These are phyloP conservation scores for Colletotrichum ledebouriae DNA, from an alignment of 2,329 filamentous ascomycete genomes.

Conservation along the genomic window DNA sequence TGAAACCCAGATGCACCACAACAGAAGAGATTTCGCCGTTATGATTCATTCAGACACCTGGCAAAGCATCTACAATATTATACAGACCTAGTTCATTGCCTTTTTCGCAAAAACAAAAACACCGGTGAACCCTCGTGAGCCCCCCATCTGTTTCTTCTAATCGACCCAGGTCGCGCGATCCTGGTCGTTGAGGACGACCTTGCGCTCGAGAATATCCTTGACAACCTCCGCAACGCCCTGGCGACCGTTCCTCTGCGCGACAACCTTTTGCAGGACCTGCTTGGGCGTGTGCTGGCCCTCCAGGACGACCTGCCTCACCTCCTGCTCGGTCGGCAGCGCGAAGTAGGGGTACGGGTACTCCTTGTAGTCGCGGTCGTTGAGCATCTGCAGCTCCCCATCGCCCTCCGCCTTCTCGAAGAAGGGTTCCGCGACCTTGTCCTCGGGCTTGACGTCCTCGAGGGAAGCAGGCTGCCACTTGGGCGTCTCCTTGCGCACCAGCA, in stretches of 20 bases:
- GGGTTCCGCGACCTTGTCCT: slow-evolving; percentile 67
- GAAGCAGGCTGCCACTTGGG: slow-evolving; percentile 83
- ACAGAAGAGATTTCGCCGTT: slow-evolving; percentile 19
- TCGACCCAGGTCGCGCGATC: slow-evolving; percentile 59
- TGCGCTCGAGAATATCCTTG: slow-evolving; percentile 75
- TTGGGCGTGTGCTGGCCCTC: slow-evolving; percentile 58
- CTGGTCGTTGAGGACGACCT: slow-evolving; percentile 63
- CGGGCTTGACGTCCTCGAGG: slow-evolving; percentile 73
- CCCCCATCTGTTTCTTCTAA: not conserved
- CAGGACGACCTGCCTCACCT: slow-evolving; percentile 63
- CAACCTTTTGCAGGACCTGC: slow-evolving; percentile 74
- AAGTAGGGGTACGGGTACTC: slow-evolving; percentile 81
- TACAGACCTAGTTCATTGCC: slow-evolving; percentile 33
- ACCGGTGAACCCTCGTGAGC: slow-evolving; percentile 17
- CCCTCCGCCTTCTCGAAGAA: slow-evolving; percentile 73
- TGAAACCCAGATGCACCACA: not conserved
- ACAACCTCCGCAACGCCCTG: slow-evolving; percentile 79
- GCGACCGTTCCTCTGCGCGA: slow-evolving; percentile 71
- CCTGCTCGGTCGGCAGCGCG: slow-evolving; percentile 79
- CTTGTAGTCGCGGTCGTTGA: slow-evolving; percentile 73
- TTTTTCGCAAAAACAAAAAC: not conserved
- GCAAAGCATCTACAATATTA: slow-evolving; percentile 41
- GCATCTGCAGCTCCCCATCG: slow-evolving; percentile 67
- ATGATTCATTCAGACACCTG: slow-evolving; percentile 35
- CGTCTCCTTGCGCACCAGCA: slow-evolving; percentile 76